phyloP scores from a whole-genome alignment of 768 basidiomycete genomes.

The Gymnopilus junonius region DNA sequence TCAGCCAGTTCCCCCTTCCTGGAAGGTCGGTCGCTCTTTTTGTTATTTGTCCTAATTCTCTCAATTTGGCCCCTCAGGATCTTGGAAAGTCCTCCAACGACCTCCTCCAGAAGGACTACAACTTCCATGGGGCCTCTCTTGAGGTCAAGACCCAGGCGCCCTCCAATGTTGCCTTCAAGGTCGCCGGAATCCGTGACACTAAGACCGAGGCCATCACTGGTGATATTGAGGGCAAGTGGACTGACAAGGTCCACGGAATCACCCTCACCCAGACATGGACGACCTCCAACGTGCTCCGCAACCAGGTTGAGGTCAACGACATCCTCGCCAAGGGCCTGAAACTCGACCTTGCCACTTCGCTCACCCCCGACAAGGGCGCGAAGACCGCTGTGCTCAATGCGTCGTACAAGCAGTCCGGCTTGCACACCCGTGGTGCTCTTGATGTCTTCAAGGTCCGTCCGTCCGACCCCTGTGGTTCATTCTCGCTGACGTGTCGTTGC shows the following conservation, averaged over 20 bases:
- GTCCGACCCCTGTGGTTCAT: background rate
- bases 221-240: constrained; percentile 96
- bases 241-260: constrained; percentile 90
- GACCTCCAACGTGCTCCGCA: constrained; percentile 90
- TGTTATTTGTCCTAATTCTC: constrained; percentile 1
- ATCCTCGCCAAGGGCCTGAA: constrained; percentile 98
- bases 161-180: constrained; percentile 93
- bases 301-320: constrained; percentile 94
- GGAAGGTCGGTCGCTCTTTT: constrained; percentile 70
- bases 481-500: background rate
- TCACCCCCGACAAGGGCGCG: constrained; percentile 84
- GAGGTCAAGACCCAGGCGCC: constrained; percentile 92
- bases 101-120: constrained; percentile 92
- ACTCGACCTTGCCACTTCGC: constrained; percentile 83
- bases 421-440: constrained; percentile 89
- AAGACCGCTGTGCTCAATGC: constrained; percentile 86
- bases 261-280: constrained; percentile 97
- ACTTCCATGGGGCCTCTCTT: constrained; percentile 69
- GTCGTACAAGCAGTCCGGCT: constrained; percentile 93
- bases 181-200: constrained; percentile 80
- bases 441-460: constrained; percentile 89
- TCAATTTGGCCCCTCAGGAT: constrained; percentile 67
- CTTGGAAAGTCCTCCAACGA: constrained; percentile 98
- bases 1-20: constrained; percentile 95
- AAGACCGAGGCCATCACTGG: constrained; percentile 76